Evolutionary conservation across 1,284 basidiomycete species (phyloP), one percentile per base, ranked within the genome.

Genomic region (Papiliotrema laurentii): DNA sequence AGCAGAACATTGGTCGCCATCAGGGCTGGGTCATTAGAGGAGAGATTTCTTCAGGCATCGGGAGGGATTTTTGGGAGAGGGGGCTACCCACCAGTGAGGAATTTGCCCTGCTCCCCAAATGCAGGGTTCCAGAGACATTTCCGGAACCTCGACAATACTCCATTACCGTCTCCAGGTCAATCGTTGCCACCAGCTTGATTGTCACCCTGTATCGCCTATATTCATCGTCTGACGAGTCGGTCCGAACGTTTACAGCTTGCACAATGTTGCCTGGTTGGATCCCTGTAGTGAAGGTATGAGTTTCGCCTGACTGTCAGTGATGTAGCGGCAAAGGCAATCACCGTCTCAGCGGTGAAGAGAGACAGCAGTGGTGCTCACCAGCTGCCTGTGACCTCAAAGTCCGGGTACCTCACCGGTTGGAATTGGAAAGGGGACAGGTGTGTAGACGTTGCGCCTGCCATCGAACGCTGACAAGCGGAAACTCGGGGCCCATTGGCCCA

Each of bases 1-100:
- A 74, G 55, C 9, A 73, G 52, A 9, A 74, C 59, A 50, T 73
- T 73, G 47, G 63, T 55, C 5, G 69, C 64, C 45, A 47, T 47
- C 7, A 47, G 27, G 25, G 45, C 45, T 47, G 33, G 9, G 9
- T 13, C 65, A 2, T 58, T 68, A 66, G 33, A 69, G 58, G 5
- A 65, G n/a, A 66, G 9, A 61, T 61, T 50, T 62, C 49, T 69
- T 31, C 66, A 49, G 60, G 63, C 39, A 25, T 10, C 33, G 66
- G 60, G 62, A 48, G 36, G 16, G 47, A 51, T 6, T 24, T 14
- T 42, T 30, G n/a, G 14, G 14, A 43, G 24, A 19, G 5, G 9
- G 5, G 10, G n/a, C 30, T 40, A 4, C n/a, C n/a, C 21, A 38
- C 31, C 26, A 40, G 30, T 43, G 4, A 42, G 24, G 14, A 25